Evolutionary conservation across 2,329 filamentous ascomycete genomes (phyloP), one percentile per base, ranked within the genome.

Genomic region (Chaetomium olivaceum): DNA sequence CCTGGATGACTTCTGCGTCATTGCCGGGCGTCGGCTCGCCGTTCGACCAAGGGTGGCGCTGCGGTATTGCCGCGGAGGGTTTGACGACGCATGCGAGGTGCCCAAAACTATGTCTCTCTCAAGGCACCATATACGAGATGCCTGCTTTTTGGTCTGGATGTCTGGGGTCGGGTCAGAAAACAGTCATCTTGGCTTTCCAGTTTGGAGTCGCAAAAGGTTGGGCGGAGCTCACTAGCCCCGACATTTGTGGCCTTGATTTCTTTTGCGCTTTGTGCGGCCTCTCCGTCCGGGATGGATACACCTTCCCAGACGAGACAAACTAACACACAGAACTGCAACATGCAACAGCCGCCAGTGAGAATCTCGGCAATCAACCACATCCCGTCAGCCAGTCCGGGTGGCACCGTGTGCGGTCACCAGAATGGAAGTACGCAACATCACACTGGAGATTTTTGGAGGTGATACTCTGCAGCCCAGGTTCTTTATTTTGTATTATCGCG

Each of bases 351-450:
- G 62, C 56, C 60, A 65, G 58, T 57, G 57, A 65, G 51, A 59
- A 62, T 59, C 29, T 66, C 63, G 67, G 64, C 61, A 63, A 61
- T 62, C 46, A 62, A 43, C 60, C 55, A n/a, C 51, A 23, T 46
- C 9, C 43, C 39, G 31, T 29, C 50, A 60, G 27, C 67, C 64
- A 67, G 67, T 65, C 64, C 64, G 48, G 27, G 48, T 27, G 23
- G 48, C 48, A 51, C 43, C n/a, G 19, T 43, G 19, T 19, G 36
- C 14, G 36, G 12, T 16, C 36, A 19, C 36, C 14, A 16, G 27
- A 29, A 29, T 3, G 27, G 36, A 43, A 43, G 33, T 19, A 43
- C 14, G 36, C 36, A 43, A 43, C 36, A 43, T 29, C 6, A 6
- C 36, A 43, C 36, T n/a, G n/a, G n/a, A n/a, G n/a, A 43, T 16